These are phyloP conservation scores for Pythium scleroteichum DNA, from an alignment of 352 stramenopile genomes.

Conservation along the genomic window DNA sequence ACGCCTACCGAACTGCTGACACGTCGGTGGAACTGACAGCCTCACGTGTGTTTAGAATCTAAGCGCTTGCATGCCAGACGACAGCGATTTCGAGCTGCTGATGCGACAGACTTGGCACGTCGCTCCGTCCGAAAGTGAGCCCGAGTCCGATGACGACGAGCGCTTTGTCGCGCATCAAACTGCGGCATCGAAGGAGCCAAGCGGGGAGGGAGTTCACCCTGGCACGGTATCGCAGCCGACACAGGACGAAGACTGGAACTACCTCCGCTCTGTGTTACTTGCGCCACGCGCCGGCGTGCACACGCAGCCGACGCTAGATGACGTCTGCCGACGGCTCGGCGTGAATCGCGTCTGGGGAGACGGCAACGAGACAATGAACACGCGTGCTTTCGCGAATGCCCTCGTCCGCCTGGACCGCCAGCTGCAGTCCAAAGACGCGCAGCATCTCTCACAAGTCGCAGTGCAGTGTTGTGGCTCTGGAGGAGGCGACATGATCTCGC, in stretches of 20 bases:
- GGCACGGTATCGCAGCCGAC: too few species aligned
- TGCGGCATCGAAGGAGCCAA: neutral
- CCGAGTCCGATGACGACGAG: slow-evolving; percentile 20
- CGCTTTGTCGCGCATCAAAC: neutral
- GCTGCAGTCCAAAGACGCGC: slow-evolving; percentile 38
- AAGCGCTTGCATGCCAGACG: slow-evolving; percentile 66
- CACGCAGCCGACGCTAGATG: slow-evolving; percentile 38
- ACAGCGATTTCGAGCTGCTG: slow-evolving; percentile 87
- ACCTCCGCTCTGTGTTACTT: slow-evolving; percentile 17
- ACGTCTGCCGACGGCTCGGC: slow-evolving; percentile 46
- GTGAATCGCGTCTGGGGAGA: slow-evolving; percentile 63
- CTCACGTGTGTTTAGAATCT: slow-evolving; percentile 56
- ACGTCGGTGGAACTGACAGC: neutral
- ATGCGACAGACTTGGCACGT: slow-evolving; percentile 76
- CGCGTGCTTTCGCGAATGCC: slow-evolving; percentile 47
- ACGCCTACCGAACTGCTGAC: too few species aligned
- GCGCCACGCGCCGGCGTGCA: slow-evolving; percentile 12
- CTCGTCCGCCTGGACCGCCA: slow-evolving; percentile 42
- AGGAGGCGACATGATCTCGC: slow-evolving; percentile 29
- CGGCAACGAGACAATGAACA: slow-evolving; percentile 62
- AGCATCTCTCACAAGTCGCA: slow-evolving; percentile 32
- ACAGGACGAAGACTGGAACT: slow-evolving; percentile 14
- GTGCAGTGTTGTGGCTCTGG: slow-evolving; percentile 18
- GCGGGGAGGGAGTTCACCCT: neutral
- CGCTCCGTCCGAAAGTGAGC: slow-evolving; percentile 23